Percentiles rank a stretch among this genome's conserved stretches.
Conservation (phyloP, 2,329 filamentous ascomycete species). For the Cladosporium oxysporum region DNA sequence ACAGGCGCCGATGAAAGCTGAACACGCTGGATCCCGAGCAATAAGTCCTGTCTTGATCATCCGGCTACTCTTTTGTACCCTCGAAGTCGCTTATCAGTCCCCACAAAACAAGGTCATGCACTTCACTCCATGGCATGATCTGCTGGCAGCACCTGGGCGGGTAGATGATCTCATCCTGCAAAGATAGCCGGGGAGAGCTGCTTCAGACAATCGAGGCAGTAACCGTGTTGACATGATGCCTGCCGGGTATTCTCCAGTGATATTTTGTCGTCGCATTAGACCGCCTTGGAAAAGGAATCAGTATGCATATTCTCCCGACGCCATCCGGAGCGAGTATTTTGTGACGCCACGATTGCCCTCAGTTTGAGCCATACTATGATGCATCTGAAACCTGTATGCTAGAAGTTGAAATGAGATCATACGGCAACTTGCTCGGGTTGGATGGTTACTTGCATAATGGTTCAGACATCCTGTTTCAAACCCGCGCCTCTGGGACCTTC, state of each 20-base stretch:
- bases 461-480: not conserved
- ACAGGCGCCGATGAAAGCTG: constrained; percentile 24
- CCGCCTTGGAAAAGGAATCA: not conserved
- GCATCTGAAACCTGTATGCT: not conserved
- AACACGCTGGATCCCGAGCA: not conserved
- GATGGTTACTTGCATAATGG: not conserved
- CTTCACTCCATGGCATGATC: constrained; percentile 41
- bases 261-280: not conserved
- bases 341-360: not conserved
- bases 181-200: constrained; percentile 30
- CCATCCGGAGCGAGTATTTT: not conserved
- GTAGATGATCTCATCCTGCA: constrained; percentile 36
- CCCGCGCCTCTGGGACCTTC: not conserved
- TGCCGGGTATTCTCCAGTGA: constrained; percentile 27
- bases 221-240: constrained; percentile 46
- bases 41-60: not conserved
- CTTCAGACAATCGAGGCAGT: constrained; percentile 54
- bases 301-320: not conserved
- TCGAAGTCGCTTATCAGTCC: constrained; percentile 24
- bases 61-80: constrained; percentile 47
- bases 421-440: not conserved
- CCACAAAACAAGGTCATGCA: not conserved
- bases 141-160: constrained; percentile 50
- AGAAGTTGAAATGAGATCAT: not conserved
- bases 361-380: not conserved